A percentile compares a stretch with the other conserved stretches of the same genome.
Evolutionary conservation across 2,329 filamentous ascomycete species (phyloP).

Genomic region (Ascocoryne sarcoides): DNA sequence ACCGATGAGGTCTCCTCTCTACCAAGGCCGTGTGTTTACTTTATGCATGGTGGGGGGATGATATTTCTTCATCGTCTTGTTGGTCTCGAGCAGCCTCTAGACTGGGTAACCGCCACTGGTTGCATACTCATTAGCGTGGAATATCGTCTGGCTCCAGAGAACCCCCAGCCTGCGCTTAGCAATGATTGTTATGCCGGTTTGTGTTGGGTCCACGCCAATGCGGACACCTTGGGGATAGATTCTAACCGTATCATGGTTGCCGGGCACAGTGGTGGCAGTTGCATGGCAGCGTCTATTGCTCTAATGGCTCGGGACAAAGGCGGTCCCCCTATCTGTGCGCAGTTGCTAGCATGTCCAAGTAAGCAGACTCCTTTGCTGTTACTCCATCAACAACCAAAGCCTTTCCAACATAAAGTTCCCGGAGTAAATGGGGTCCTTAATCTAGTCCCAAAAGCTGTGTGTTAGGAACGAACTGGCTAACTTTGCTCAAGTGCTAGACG

Average conservation of each 20-base stretch:
- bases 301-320: slow-evolving; percentile 37
- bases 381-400: background rate
- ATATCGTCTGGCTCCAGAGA: slow-evolving; percentile 48
- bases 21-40: slow-evolving; percentile 23
- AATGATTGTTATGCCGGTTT: slow-evolving; percentile 41
- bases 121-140: slow-evolving; percentile 44
- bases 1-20: too few species aligned
- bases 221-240: slow-evolving; percentile 33
- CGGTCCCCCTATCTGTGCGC: slow-evolving; percentile 29
- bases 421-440: slow-evolving; percentile 30
- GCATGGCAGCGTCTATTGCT: slow-evolving; percentile 44
- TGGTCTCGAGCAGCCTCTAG: slow-evolving; percentile 32
- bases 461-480: too few species aligned
- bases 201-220: slow-evolving; percentile 34
- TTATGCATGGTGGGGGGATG: slow-evolving; percentile 44
- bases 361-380: too few species aligned
- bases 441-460: too few species aligned
- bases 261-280: slow-evolving; percentile 49
- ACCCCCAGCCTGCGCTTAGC: slow-evolving; percentile 42
- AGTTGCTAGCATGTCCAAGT: slow-evolving; percentile 34
- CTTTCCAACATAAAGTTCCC: background rate
- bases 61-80: slow-evolving; percentile 17
- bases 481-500: too few species aligned
- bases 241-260: slow-evolving; percentile 42
- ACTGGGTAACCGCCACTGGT: slow-evolving; percentile 37